Evolutionary conservation across 2,329 filamentous ascomycete genomes (phyloP).

Genomic region (Lachnellula subtilissima): DNA sequence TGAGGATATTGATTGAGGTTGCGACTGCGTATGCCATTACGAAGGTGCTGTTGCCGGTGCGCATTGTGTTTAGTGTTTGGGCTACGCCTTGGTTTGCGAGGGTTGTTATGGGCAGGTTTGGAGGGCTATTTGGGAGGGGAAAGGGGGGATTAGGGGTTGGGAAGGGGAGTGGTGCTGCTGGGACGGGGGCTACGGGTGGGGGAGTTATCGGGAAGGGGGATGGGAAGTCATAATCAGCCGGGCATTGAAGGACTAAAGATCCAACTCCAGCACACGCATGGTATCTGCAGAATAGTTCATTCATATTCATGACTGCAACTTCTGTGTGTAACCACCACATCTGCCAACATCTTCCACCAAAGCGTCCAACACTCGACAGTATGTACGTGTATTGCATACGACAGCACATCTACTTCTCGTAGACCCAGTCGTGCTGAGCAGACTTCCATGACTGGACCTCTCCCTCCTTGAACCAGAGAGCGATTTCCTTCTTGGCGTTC

Average conservation of each 20-base stretch:
- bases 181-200: constrained; percentile 3
- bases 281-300: background rate
- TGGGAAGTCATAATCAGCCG: background rate
- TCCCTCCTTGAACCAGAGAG: constrained; percentile 90
- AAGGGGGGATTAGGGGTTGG: background rate
- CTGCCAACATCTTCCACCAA: background rate
- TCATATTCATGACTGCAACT: background rate
- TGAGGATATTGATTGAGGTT: constrained; percentile 54
- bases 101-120: constrained; percentile 48
- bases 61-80: constrained; percentile 77
- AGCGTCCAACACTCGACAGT: background rate
- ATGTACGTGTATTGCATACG: constrained; percentile 11
- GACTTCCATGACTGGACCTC: constrained; percentile 84
- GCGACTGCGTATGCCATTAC: constrained; percentile 88
- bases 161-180: background rate
- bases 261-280: background rate
- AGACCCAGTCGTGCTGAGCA: constrained; percentile 87
- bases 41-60: constrained; percentile 74
- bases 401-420: constrained; percentile 66
- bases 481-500: constrained; percentile 99
- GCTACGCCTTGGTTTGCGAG: constrained; percentile 89
- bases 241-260: too few relatives aligned
- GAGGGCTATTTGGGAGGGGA: constrained; percentile 10
- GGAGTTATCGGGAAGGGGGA: constrained; percentile 1
- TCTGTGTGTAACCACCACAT: constrained; percentile 1